A percentile compares a stretch with the other conserved stretches of the same genome.
Evolutionary conservation across 2,329 filamentous ascomycete species (phyloP).

Genomic region (Aspergillus sp.): DNA sequence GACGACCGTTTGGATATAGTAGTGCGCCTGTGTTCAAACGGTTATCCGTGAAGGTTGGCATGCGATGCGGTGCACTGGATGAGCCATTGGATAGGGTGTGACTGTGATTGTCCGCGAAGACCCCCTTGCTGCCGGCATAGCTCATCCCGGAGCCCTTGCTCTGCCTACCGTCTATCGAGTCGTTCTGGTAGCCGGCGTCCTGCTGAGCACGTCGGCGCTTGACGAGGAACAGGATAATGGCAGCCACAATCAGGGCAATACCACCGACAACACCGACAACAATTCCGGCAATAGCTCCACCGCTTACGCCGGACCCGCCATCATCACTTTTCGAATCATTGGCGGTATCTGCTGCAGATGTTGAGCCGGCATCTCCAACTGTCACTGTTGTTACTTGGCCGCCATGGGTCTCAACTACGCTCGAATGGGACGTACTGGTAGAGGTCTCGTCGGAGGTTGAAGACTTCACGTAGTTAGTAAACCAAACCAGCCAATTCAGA

Average conservation of each 20-base stretch:
- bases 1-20: conserved; percentile 42
- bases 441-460: not conserved
- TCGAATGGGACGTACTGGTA: not conserved
- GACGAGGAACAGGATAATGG: conserved; percentile 40
- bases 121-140: conserved; percentile 32
- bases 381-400: conserved; percentile 33
- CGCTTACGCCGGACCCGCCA: conserved; percentile 31
- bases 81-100: conserved; percentile 26
- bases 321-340: conserved; percentile 10
- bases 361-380: conserved; percentile 16
- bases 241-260: conserved; percentile 36
- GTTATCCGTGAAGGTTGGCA: conserved; percentile 43
- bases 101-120: conserved; percentile 30
- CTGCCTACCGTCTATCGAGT: conserved; percentile 29
- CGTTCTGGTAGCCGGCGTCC: conserved; percentile 31
- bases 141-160: conserved; percentile 39
- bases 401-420: conserved; percentile 23
- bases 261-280: conserved; percentile 44
- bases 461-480: not conserved
- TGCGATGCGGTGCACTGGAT: conserved; percentile 21
- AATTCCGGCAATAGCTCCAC: conserved; percentile 46
- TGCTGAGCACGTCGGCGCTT: conserved; percentile 34
- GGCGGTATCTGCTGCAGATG: conserved; percentile 18
- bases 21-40: conserved; percentile 45
- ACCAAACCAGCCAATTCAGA: not conserved